These are phyloP conservation scores for Agrostemma githago DNA, from an alignment of 148 eudicot species.

Conservation along the genomic window DNA sequence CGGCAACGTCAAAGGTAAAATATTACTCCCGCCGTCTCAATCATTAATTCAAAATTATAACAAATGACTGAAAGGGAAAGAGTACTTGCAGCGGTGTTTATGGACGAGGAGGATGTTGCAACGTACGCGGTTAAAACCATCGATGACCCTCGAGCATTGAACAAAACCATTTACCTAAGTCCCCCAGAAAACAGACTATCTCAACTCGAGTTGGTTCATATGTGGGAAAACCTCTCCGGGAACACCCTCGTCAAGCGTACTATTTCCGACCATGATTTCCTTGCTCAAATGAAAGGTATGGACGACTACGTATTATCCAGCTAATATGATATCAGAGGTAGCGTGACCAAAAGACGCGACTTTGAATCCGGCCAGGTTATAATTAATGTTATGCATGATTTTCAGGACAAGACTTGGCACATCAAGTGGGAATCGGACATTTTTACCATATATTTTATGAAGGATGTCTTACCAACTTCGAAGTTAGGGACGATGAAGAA, in stretches of 20 bases:
- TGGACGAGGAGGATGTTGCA: conserved; percentile 52
- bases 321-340: background rate
- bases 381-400: background rate
- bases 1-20: conserved; percentile 59
- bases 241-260: conserved; percentile 29
- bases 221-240: conserved; percentile 51
- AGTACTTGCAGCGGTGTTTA: conserved; percentile 42
- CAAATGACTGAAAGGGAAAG: too few species aligned
- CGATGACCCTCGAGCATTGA: conserved; percentile 55
- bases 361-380: background rate
- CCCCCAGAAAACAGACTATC: conserved; percentile 50
- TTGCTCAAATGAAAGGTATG: conserved; percentile 45
- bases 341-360: too few species aligned
- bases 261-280: conserved; percentile 38
- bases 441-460: conserved; percentile 48
- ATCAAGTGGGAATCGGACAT: conserved; percentile 40
- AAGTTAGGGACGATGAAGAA: conserved; percentile 44
- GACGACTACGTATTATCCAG: background rate
- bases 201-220: conserved; percentile 42
- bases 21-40: too few species aligned
- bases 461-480: conserved; percentile 48
- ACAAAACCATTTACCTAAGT: conserved; percentile 47
- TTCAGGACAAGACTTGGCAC: conserved; percentile 27
- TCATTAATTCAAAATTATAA: too few species aligned
- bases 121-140: conserved; percentile 43